phyloP scores from a whole-genome alignment of 139 green algal species.

The Raphidocelis subcapitata region DNA sequence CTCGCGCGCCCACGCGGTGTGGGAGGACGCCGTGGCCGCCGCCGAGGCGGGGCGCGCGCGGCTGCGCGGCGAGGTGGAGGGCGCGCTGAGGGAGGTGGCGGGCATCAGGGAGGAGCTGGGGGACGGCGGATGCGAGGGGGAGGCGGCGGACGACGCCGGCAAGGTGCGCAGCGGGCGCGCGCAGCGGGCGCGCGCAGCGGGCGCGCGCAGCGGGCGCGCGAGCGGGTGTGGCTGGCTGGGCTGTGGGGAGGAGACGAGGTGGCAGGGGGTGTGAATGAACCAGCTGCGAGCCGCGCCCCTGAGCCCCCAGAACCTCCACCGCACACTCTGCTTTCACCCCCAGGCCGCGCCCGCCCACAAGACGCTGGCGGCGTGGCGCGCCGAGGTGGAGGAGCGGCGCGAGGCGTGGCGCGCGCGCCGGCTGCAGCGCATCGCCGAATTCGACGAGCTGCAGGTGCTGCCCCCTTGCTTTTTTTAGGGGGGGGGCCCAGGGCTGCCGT shows the following conservation, averaged over 20 bases:
- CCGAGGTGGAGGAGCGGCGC: constrained; percentile 6
- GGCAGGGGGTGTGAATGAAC: too few relatives aligned
- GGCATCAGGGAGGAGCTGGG: constrained; percentile 27
- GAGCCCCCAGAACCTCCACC: too few relatives aligned
- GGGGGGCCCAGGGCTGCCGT: not conserved
- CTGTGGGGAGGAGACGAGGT: too few relatives aligned
- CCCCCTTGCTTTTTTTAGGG: not conserved
- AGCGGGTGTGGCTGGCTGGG: too few relatives aligned
- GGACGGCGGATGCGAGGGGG: not conserved
- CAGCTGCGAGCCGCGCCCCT: too few relatives aligned
- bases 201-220: too few relatives aligned
- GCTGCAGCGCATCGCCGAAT: constrained; percentile 9
- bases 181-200: too few relatives aligned
- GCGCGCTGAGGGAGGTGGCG: constrained; percentile 37
- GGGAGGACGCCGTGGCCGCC: not conserved
- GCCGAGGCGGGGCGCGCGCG: constrained; percentile 13
- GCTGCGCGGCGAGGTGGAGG: constrained; percentile 47
- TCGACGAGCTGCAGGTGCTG: constrained; percentile 26
- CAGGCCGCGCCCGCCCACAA: constrained; percentile 5
- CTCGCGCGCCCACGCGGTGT: not conserved
- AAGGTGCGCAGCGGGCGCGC: not conserved
- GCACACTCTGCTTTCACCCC: too few relatives aligned
- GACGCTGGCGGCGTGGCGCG: constrained; percentile 14
- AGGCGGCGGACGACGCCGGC: not conserved
- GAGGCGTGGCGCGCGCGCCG: constrained; percentile 15